Evolutionary conservation across 345 rosid genomes (phyloP), one percentile per base, ranked within the genome.

Genomic region (Lepidium africanum): DNA sequence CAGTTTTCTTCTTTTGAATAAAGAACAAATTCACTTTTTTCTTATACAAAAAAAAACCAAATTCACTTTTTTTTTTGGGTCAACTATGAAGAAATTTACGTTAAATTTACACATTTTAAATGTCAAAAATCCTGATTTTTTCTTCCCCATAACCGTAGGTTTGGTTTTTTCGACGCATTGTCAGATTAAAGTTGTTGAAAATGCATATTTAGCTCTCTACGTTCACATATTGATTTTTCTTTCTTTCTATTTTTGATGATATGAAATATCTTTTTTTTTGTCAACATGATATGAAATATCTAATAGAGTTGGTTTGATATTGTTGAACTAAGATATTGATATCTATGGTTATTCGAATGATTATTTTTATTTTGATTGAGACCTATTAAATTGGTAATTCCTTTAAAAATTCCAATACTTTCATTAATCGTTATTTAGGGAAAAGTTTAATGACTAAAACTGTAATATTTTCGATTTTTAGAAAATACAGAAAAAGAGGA

Each of bases 321-420:
- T 57, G 71, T 65, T 72, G 60, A 72, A 56, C 71, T 19, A 48
- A 38, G 16, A 48, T 40, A 39, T 56, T 56, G 58, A 51, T 51
- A 23, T 36, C 60, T 2, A 11, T 52, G 61, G 37, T 25, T 48
- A 46, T 72, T 32, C 57, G 19, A 37, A 17, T 40, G 57, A 55
- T 46, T 46, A 8, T 8, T 10, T 25, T 16, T 43, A 36, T 32
- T 4, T 4, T 59, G 8, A 27, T 21, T 30, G 1, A 39, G 49
- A 1, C 65, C 43, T 59, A 23, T 4, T 19, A 37, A 17, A 1
- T 13, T 16, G 45, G 42, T 15, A 12, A 2, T 12, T 40, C 3
- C 6, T n/a, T 27, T 47, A 15, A 48, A 8, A 15, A 6, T 23
- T 27, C 4, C n/a, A 39, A 25, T 38, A 39, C 6, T 38, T 27